phyloP scores from a whole-genome alignment of 2,329 filamentous ascomycete genomes.

The Aspergillus ruber region DNA sequence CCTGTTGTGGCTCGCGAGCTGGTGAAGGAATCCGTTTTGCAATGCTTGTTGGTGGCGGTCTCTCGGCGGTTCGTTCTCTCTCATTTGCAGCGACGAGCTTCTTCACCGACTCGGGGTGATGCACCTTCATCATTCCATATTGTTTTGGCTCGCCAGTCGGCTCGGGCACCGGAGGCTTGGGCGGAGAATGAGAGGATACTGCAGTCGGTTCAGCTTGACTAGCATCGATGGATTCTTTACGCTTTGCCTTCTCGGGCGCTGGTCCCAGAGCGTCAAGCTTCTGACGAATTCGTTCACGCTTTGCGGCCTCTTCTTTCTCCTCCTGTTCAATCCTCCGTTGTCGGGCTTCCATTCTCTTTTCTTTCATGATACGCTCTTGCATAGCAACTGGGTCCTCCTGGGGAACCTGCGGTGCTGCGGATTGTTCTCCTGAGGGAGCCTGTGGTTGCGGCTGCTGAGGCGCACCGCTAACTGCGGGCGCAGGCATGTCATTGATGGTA shows the following conservation, averaged over 20 bases:
- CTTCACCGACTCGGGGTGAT: constrained; percentile 50
- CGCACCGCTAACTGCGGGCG: constrained; percentile 13
- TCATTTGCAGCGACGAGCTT: constrained; percentile 35
- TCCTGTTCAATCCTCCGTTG: constrained; percentile 50
- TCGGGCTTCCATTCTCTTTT: constrained; percentile 52
- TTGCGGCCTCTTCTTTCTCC: constrained; percentile 51
- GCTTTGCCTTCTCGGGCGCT: constrained; percentile 30
- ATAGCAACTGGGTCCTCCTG: constrained; percentile 42
- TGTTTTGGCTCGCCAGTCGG: constrained; percentile 53
- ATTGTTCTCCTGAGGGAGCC: constrained; percentile 13
- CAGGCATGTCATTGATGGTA: constrained; percentile 22
- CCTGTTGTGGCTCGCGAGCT: constrained; percentile 21
- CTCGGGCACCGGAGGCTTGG: constrained; percentile 53
- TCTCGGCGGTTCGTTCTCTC: constrained; percentile 30
- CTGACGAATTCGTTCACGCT: constrained; percentile 51
- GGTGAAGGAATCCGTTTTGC: constrained; percentile 27
- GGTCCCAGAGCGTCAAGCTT: constrained; percentile 51
- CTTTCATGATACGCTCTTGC: constrained; percentile 56
- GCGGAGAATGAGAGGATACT: constrained; percentile 44
- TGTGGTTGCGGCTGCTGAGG: constrained; percentile 11
- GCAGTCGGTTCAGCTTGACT: constrained; percentile 20
- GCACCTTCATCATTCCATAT: constrained; percentile 58
- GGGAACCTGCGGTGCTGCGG: constrained; percentile 12
- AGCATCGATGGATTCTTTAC: constrained; percentile 21
- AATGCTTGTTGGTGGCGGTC: constrained; percentile 17